Conservation (phyloP, 2,329 filamentous ascomycete genomes). For the Amauroascus niger region DNA sequence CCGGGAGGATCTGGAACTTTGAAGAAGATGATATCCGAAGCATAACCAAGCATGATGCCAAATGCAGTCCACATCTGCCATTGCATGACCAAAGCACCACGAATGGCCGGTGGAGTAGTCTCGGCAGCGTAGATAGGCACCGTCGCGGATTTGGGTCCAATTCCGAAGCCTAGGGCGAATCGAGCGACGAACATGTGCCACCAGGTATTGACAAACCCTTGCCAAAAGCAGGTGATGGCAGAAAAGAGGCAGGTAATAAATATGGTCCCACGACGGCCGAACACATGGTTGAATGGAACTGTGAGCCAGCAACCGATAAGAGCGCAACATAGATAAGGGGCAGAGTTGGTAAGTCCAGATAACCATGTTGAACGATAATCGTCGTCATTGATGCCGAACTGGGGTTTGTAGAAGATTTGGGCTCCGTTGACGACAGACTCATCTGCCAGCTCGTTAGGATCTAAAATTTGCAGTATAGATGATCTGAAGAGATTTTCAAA, state of each 20-base stretch:
- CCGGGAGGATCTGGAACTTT: constrained; percentile 42
- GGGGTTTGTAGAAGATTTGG: constrained; percentile 53
- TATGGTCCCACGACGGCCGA: constrained; percentile 64
- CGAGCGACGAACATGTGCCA: constrained; percentile 60
- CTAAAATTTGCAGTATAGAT: too few relatives aligned
- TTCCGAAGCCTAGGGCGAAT: constrained; percentile 65
- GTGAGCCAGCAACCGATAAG: constrained; percentile 64
- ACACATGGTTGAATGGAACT: constrained; percentile 58
- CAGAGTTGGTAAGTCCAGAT: constrained; percentile 51
- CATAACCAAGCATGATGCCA: constrained; percentile 48
- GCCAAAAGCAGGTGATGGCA: constrained; percentile 44
- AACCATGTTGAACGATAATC: constrained; percentile 49
- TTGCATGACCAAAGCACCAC: constrained; percentile 70
- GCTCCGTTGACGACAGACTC: constrained; percentile 61
- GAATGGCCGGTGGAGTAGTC: constrained; percentile 57
- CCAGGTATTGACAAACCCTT: constrained; percentile 61
- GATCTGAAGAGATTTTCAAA: too few relatives aligned
- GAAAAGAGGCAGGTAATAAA: constrained; percentile 67
- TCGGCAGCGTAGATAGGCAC: constrained; percentile 71
- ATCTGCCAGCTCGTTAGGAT: constrained; percentile 34
- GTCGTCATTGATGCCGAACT: constrained; percentile 50
- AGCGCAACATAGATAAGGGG: constrained; percentile 53
- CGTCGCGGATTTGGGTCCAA: constrained; percentile 64
- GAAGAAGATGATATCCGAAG: constrained; percentile 53
- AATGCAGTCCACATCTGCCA: constrained; percentile 57